A percentile compares a stretch with the other conserved stretches of the same genome.
Conservation (phyloP, 768 basidiomycete genomes). For the Termitomyces sp. region DNA sequence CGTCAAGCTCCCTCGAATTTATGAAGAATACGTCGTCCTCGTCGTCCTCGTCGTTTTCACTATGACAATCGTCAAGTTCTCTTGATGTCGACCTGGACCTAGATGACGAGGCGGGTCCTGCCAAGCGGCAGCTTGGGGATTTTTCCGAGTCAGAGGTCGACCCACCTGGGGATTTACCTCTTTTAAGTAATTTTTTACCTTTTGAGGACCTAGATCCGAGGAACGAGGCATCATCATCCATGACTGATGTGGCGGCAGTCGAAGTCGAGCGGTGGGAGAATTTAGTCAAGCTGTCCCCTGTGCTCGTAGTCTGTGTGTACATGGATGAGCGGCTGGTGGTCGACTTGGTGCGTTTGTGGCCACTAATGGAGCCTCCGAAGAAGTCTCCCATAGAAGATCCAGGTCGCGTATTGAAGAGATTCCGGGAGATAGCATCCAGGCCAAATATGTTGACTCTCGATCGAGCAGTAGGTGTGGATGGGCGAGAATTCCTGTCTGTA, state of each 20-base stretch:
- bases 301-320: slow-evolving; percentile 65
- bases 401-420: slow-evolving; percentile 72
- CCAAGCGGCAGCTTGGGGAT: slow-evolving; percentile 31
- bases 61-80: slow-evolving; percentile 34
- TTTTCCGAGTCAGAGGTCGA: slow-evolving; percentile 42
- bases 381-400: slow-evolving; percentile 70
- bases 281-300: slow-evolving; percentile 60
- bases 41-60: slow-evolving; percentile 34
- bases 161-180: slow-evolving; percentile 38
- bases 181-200: slow-evolving; percentile 39
- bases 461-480: slow-evolving; percentile 78
- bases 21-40: slow-evolving; percentile 34
- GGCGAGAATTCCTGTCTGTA: slow-evolving; percentile 68
- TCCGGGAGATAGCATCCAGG: slow-evolving; percentile 85
- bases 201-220: slow-evolving; percentile 40
- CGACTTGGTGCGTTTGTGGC: slow-evolving; percentile 67
- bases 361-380: slow-evolving; percentile 67
- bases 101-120: slow-evolving; percentile 25
- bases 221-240: slow-evolving; percentile 57
- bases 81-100: slow-evolving; percentile 40
- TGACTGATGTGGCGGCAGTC: slow-evolving; percentile 56
- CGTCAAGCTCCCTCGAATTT: slow-evolving; percentile 41
- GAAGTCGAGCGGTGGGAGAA: slow-evolving; percentile 72
- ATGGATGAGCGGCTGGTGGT: slow-evolving; percentile 67
- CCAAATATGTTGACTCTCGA: slow-evolving; percentile 86